phyloP scores from a whole-genome alignment of 257 asterid species.

The Misopates orontium region DNA sequence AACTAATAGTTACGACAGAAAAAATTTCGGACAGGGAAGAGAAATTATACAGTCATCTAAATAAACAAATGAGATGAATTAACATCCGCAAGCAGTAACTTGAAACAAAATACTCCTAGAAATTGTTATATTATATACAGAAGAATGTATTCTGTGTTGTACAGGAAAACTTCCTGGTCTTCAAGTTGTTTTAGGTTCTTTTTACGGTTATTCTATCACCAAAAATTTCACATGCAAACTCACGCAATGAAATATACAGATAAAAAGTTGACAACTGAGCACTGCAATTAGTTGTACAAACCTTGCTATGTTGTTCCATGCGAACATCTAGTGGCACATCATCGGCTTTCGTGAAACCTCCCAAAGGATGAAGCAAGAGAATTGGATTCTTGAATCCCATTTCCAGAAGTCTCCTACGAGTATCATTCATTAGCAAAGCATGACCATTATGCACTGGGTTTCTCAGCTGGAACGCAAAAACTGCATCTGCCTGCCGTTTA shows the following conservation, averaged over 20 bases:
- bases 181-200: neutral
- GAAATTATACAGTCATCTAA: neutral
- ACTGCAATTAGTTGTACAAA: constrained; percentile 24
- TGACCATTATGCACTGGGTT: constrained; percentile 90
- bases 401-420: constrained; percentile 69
- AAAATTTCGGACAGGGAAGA: neutral
- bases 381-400: constrained; percentile 83
- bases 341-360: constrained; percentile 83
- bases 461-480: constrained; percentile 87
- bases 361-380: constrained; percentile 87
- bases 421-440: constrained; percentile 84
- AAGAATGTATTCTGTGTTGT: neutral
- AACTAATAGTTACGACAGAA: too few species aligned
- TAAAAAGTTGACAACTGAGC: constrained; percentile 5
- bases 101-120: neutral
- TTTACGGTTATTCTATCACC: neutral
- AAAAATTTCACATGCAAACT: too few species aligned
- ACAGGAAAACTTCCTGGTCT: neutral
- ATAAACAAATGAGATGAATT: neutral
- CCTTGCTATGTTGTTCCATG: constrained; percentile 95
- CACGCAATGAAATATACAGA: neutral
- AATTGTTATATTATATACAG: neutral
- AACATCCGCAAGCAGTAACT: neutral
- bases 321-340: constrained; percentile 87
- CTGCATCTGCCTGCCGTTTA: constrained; percentile 74